Conservation (phyloP, 768 basidiomycete genomes). For the Termitomyces sp. region DNA sequence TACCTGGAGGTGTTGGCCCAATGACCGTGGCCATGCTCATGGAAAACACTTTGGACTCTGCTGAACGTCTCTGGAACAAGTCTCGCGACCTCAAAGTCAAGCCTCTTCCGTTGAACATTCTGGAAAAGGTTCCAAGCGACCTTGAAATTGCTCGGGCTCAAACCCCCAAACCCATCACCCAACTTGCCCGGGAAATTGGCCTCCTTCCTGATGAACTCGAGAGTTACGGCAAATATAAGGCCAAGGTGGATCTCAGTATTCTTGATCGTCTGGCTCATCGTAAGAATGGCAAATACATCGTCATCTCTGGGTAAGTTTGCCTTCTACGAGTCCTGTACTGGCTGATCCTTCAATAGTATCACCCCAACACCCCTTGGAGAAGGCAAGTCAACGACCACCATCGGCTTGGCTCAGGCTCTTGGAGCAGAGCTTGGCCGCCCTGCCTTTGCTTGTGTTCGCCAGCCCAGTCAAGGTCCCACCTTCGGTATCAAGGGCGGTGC, state of each 20-base stretch:
- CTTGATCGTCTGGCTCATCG: conserved; percentile 82
- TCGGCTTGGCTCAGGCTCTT: conserved; percentile 94
- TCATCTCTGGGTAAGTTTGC: conserved; percentile 74
- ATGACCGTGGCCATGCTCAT: conserved; percentile 99
- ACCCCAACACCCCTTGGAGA: conserved; percentile 97
- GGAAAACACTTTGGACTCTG: conserved; percentile 87
- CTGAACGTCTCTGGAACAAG: conserved; percentile 76
- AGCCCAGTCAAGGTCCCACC: conserved; percentile 97
- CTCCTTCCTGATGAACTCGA: conserved; percentile 85
- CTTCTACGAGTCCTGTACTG: background rate
- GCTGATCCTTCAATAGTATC: conserved; percentile 47
- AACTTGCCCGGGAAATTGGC: conserved; percentile 87
- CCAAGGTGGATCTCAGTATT: conserved; percentile 90
- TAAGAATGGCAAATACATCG: conserved; percentile 92
- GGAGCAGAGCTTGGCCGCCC: conserved; percentile 92
- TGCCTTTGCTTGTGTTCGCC: conserved; percentile 94
- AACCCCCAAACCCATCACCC: conserved; percentile 82
- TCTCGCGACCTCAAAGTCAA: conserved; percentile 63
- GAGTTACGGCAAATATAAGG: conserved; percentile 94
- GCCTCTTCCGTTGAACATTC: conserved; percentile 75
- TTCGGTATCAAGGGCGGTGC: conserved; percentile 99
- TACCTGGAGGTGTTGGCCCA: conserved; percentile 98
- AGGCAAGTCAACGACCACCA: conserved; percentile 97
- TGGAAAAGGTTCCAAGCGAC: conserved; percentile 89
- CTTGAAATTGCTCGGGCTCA: conserved; percentile 97